Conservation (phyloP, 768 basidiomycete genomes). For the Panaeolus cyanescens region DNA sequence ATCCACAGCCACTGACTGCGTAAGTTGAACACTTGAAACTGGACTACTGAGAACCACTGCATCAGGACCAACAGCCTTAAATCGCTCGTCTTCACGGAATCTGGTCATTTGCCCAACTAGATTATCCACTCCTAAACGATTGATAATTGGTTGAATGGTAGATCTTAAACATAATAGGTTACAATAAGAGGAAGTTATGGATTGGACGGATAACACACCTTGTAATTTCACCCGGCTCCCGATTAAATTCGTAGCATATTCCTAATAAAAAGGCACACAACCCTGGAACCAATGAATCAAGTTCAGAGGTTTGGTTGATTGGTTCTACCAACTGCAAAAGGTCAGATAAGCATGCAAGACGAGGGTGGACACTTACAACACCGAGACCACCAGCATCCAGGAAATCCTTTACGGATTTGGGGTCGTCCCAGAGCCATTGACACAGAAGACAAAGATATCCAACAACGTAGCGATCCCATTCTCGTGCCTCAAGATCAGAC, state of each 20-base stretch:
- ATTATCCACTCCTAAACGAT: slow-evolving; percentile 87
- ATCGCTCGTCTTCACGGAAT: slow-evolving; percentile 89
- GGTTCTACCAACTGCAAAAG: slow-evolving; percentile 82
- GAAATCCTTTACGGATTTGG: slow-evolving; percentile 84
- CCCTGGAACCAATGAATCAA: slow-evolving; percentile 85
- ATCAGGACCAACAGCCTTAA: slow-evolving; percentile 89
- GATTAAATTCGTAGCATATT: slow-evolving; percentile 94
- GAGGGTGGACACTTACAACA: slow-evolving; percentile 59
- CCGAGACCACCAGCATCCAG: slow-evolving; percentile 88
- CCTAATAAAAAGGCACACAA: slow-evolving; percentile 91
- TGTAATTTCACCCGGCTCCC: slow-evolving; percentile 95
- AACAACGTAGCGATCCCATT: slow-evolving; percentile 90
- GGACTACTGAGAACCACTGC: slow-evolving; percentile 67
- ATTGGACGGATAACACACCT: slow-evolving; percentile 48
- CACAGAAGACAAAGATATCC: slow-evolving; percentile 82
- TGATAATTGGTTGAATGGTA: slow-evolving; percentile 88
- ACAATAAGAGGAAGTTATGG: slow-evolving; percentile 1
- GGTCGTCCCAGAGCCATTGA: slow-evolving; percentile 98
- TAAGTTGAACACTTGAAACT: slow-evolving; percentile 28
- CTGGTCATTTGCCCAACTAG: slow-evolving; percentile 85
- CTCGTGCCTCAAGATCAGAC: slow-evolving; percentile 71
- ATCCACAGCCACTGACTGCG: slow-evolving; percentile 45
- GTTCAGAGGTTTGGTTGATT: slow-evolving; percentile 86
- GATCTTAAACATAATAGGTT: slow-evolving; percentile 42
- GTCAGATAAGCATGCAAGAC: background rate